phyloP scores from a whole-genome alignment of 352 stramenopile species.

The Thraustochytrium striatum region DNA sequence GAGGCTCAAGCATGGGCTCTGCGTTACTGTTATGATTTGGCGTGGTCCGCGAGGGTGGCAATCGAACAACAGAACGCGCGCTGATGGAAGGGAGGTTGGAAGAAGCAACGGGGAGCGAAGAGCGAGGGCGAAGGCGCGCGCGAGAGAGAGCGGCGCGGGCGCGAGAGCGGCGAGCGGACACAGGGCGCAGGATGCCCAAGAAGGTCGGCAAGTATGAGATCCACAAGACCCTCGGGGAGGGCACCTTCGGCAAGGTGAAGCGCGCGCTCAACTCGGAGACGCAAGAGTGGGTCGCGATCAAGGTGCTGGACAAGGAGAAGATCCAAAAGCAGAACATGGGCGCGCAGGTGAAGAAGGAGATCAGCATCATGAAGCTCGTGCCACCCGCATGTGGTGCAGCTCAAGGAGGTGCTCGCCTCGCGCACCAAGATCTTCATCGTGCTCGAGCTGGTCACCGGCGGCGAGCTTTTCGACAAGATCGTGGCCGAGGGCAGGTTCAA shows the following conservation, averaged over 20 bases:
- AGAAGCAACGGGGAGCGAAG: too few species aligned
- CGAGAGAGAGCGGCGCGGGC: too few species aligned
- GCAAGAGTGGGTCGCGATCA: conserved; percentile 90
- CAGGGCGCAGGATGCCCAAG: conserved; percentile 30
- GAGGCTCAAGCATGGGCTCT: too few species aligned
- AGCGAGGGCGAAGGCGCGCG: too few species aligned
- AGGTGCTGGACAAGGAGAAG: conserved; percentile 95
- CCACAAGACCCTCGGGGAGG: conserved; percentile 87
- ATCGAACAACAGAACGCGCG: too few species aligned
- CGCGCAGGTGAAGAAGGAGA: conserved; percentile 96
- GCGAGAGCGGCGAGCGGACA: too few species aligned
- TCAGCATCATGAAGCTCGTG: conserved; percentile 97
- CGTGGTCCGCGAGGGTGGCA: too few species aligned
- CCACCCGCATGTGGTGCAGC: conserved; percentile 60
- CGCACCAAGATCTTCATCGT: conserved; percentile 76
- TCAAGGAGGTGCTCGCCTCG: conserved; percentile 86
- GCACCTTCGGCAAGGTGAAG: conserved; percentile 94
- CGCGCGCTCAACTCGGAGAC: conserved; percentile 92
- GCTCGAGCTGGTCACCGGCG: conserved; percentile 75
- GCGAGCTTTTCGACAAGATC: conserved; percentile 92
- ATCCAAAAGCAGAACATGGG: conserved; percentile 98
- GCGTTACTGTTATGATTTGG: too few species aligned
- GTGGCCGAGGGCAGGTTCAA: conserved; percentile 87
- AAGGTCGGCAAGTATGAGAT: conserved; percentile 91
- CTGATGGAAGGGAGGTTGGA: too few species aligned